phyloP scores from a whole-genome alignment of 2,329 filamentous ascomycete species.

The Fusarium solani-melongenae region DNA sequence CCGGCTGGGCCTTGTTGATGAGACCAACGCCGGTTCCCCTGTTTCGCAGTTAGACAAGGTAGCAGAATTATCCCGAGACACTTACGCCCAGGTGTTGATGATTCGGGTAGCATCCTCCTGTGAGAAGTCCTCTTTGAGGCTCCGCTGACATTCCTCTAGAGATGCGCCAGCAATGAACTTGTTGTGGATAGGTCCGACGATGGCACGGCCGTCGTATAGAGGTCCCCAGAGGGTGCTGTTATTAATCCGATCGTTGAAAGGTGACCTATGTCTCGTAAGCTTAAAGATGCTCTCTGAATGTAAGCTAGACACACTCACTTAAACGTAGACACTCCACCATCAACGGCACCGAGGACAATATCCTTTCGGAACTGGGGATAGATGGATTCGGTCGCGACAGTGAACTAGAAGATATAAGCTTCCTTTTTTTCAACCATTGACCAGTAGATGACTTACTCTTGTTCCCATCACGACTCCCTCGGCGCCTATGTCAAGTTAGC shows the following conservation, averaged over 20 bases:
- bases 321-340: slow-evolving; percentile 58
- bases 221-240: slow-evolving; percentile 53
- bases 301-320: slow-evolving; percentile 50
- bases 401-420: slow-evolving; percentile 51
- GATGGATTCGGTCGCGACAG: slow-evolving; percentile 56
- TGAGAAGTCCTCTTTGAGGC: slow-evolving; percentile 51
- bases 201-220: slow-evolving; percentile 58
- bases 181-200: slow-evolving; percentile 53
- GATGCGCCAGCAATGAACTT: slow-evolving; percentile 54
- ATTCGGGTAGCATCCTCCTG: slow-evolving; percentile 48
- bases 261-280: slow-evolving; percentile 43
- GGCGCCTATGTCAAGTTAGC: slow-evolving; percentile 47
- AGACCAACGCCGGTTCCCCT: slow-evolving; percentile 59
- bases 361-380: slow-evolving; percentile 55
- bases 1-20: slow-evolving; percentile 53
- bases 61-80: not conserved
- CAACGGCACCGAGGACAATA: slow-evolving; percentile 52
- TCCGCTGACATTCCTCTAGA: slow-evolving; percentile 55
- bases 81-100: slow-evolving; percentile 53
- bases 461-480: slow-evolving; percentile 59
- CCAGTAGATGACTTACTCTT: slow-evolving; percentile 42
- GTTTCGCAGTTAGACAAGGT: slow-evolving; percentile 8
- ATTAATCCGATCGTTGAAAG: slow-evolving; percentile 56
- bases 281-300: not conserved
- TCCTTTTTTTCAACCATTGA: too few species aligned